Evolutionary conservation across 257 asterid genomes (phyloP).

Genomic region (Solanum lignicaule): DNA sequence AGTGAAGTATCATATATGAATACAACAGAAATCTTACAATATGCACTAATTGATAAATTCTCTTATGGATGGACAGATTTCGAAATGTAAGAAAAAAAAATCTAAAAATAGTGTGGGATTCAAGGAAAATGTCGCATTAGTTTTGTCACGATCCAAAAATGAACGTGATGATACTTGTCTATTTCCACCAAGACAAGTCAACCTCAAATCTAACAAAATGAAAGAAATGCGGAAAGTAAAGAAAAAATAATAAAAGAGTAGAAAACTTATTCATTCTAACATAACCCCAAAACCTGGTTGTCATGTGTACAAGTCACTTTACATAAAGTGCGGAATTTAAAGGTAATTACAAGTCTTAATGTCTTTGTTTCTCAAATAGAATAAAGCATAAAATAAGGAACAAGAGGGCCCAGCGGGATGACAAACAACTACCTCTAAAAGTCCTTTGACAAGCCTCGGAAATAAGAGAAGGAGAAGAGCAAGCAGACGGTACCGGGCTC

Average conservation of each 20-base stretch:
- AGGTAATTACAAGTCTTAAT: too few species aligned
- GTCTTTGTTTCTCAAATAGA: neutral
- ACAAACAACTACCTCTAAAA: neutral
- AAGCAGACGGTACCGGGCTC: neutral
- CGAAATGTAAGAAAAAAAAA: too few species aligned
- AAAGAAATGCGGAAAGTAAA: too few species aligned
- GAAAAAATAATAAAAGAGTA: too few species aligned
- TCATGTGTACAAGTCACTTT: neutral
- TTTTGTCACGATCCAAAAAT: too few species aligned
- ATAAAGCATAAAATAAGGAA: too few species aligned
- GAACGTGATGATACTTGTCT: neutral
- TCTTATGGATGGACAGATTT: neutral
- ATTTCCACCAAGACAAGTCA: neutral
- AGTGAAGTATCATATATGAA: neutral
- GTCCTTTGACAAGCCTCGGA: neutral
- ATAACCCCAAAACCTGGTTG: neutral
- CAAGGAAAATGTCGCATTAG: neutral
- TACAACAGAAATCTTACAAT: neutral
- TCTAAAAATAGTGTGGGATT: neutral
- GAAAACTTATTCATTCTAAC: neutral
- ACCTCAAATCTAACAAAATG: neutral
- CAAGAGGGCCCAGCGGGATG: neutral
- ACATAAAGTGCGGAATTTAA: too few species aligned
- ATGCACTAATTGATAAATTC: neutral
- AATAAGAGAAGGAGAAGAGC: neutral